Conservation (phyloP, 106 monocot genomes). For the Alisma plantagoaquatica region DNA sequence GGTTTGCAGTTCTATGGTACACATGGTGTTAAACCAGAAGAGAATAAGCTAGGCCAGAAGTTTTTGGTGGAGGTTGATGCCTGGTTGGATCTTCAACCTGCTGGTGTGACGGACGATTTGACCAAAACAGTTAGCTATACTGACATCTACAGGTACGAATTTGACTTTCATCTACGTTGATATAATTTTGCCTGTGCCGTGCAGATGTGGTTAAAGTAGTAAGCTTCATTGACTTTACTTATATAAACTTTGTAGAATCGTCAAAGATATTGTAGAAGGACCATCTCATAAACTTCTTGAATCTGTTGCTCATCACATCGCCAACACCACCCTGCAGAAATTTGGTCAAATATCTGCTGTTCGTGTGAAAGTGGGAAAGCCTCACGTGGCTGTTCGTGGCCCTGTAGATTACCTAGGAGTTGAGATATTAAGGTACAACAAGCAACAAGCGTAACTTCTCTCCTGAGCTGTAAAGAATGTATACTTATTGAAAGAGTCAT, state of each 20-base stretch:
- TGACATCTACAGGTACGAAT: constrained; percentile 58
- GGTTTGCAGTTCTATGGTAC: constrained; percentile 79
- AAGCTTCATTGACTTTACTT: too few relatives aligned
- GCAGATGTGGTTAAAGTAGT: too few relatives aligned
- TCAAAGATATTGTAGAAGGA: constrained; percentile 61
- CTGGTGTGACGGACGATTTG: constrained; percentile 52
- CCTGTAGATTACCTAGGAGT: constrained; percentile 65
- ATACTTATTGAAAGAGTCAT: not conserved
- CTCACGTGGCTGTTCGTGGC: constrained; percentile 63
- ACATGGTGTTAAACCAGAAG: constrained; percentile 69
- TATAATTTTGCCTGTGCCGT: too few relatives aligned
- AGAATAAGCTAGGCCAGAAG: constrained; percentile 77
- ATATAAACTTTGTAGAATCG: too few relatives aligned
- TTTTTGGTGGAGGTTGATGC: constrained; percentile 80
- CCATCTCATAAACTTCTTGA: constrained; percentile 75
- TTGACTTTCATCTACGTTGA: too few relatives aligned
- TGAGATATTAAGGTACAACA: constrained; percentile 58
- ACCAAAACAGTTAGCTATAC: constrained; percentile 72
- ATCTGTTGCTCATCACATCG: constrained; percentile 75
- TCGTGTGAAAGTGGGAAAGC: constrained; percentile 59
- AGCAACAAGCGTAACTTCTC: too few relatives aligned
- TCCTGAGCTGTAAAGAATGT: too few relatives aligned
- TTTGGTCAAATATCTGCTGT: constrained; percentile 61
- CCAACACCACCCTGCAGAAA: constrained; percentile 39
- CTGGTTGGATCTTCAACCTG: constrained; percentile 63